These are phyloP conservation scores for Ophiostoma australiae DNA, from an alignment of 2,329 filamentous ascomycete genomes.

Conservation along the genomic window DNA sequence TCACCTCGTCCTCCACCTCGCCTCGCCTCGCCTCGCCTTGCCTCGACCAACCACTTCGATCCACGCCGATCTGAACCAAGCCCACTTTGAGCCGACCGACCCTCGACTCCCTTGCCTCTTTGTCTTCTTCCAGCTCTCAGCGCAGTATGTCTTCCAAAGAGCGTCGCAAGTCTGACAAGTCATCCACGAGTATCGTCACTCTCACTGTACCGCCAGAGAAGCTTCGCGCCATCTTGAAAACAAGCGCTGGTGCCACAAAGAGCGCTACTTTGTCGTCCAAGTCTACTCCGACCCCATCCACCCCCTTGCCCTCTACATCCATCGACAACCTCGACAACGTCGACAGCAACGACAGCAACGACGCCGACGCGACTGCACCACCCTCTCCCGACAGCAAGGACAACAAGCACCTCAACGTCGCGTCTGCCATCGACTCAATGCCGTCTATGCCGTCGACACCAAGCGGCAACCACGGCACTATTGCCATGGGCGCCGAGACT, in stretches of 20 bases:
- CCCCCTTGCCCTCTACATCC: slow-evolving; percentile 10
- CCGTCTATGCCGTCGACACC: slow-evolving; percentile 57
- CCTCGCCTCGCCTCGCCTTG: background rate
- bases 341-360: background rate
- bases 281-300: background rate
- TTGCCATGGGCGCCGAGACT: slow-evolving; percentile 34
- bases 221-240: slow-evolving; percentile 44
- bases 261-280: slow-evolving; percentile 28
- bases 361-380: background rate
- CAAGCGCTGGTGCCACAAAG: slow-evolving; percentile 33
- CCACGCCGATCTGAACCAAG: slow-evolving; percentile 10
- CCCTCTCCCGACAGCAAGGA: slow-evolving; percentile 48
- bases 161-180: slow-evolving; percentile 41
- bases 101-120: background rate
- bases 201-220: slow-evolving; percentile 48
- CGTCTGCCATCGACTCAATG: slow-evolving; percentile 48
- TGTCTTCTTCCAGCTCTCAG: slow-evolving; percentile 13
- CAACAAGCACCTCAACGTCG: slow-evolving; percentile 41
- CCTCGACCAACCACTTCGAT: slow-evolving; percentile 9
- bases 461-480: slow-evolving; percentile 15
- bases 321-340: slow-evolving; percentile 12
- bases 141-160: slow-evolving; percentile 37
- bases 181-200: slow-evolving; percentile 41
- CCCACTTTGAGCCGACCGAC: background rate
- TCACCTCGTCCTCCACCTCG: background rate